phyloP scores from a whole-genome alignment of 768 basidiomycete species.

The Collybia mongolica region DNA sequence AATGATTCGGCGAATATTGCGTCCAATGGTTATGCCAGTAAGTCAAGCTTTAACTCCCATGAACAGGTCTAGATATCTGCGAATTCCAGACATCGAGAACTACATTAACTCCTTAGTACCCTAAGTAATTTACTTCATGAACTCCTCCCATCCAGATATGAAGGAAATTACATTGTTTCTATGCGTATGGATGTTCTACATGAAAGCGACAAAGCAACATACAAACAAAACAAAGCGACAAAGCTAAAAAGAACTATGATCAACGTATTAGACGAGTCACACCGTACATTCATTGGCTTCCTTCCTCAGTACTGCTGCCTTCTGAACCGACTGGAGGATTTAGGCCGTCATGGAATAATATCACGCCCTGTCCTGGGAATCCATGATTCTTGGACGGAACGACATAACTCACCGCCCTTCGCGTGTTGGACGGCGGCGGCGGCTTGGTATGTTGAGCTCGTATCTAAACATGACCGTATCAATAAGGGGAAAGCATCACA shows the following conservation, averaged over 20 bases:
- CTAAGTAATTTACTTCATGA: no score
- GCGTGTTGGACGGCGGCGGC: conserved; percentile 9
- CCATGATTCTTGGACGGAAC: conserved; percentile 5
- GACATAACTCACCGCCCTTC: conserved; percentile 27
- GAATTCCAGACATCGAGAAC: conserved; percentile 31
- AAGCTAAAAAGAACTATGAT: conserved; percentile 6
- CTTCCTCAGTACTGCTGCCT: conserved; percentile 5
- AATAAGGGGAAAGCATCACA: no score
- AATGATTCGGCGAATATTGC: conserved; percentile 28
- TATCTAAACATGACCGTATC: no score
- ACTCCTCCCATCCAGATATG: no score
- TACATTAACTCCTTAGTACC: conserved; percentile 31
- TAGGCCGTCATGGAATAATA: conserved; percentile 5
- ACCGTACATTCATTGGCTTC: conserved; percentile 6
- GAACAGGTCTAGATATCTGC: not conserved
- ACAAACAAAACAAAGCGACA: conserved; percentile 9
- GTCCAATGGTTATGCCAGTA: conserved; percentile 34
- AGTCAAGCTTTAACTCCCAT: conserved; percentile 7
- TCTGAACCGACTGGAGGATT: conserved; percentile 8
- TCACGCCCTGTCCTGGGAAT: conserved; percentile 13
- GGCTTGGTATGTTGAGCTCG: no score
- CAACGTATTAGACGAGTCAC: conserved; percentile 1
- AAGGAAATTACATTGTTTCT: conserved; percentile 2
- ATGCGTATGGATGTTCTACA: not conserved
- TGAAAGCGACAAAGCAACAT: conserved; percentile 8